Percentiles rank a stretch among this genome's conserved stretches.
phyloP scores from a whole-genome alignment of 768 basidiomycete genomes.

The Myochromella boudieri region DNA sequence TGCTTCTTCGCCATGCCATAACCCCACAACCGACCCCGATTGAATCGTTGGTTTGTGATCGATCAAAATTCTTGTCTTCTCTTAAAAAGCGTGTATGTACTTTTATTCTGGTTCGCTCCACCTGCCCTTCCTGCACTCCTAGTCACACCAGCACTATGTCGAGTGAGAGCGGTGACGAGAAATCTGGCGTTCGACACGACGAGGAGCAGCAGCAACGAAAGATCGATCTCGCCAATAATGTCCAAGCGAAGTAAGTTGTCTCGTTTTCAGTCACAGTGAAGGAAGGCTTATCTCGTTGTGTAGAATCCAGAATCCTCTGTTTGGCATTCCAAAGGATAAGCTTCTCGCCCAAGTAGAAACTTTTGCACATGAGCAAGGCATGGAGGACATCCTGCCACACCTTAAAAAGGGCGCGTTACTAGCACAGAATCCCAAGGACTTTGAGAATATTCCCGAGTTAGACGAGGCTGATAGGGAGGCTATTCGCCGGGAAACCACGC shows the following conservation, averaged over 20 bases:
- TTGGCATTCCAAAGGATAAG: constrained; percentile 57
- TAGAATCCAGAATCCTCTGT: constrained; percentile 47
- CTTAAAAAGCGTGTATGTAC: constrained; percentile 9
- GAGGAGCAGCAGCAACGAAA: constrained; percentile 24
- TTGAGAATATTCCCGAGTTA: constrained; percentile 38
- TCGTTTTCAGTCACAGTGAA: neutral
- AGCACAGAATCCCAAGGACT: constrained; percentile 62
- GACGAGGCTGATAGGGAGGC: constrained; percentile 36
- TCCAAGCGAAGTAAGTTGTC: constrained; percentile 37
- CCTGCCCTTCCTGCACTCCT: constrained; percentile 14
- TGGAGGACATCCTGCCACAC: constrained; percentile 41
- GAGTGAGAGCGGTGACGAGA: constrained; percentile 17
- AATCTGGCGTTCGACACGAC: constrained; percentile 13
- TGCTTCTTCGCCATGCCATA: too few relatives aligned
- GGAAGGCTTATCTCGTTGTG: neutral
- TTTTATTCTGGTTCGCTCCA: neutral
- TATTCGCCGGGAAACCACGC: constrained; percentile 46
- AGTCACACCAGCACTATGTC: constrained; percentile 23
- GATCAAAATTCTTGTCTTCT: constrained; percentile 2
- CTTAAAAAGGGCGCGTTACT: constrained; percentile 73
- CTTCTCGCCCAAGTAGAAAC: constrained; percentile 59
- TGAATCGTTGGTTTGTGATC: constrained; percentile 12
- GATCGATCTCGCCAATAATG: constrained; percentile 37
- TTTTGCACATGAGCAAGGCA: constrained; percentile 53
- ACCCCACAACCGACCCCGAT: constrained; percentile 7